Base-by-base conservation (phyloP, 1,284 basidiomycete species). In the Kalmanozyma brasiliensis region DNA sequence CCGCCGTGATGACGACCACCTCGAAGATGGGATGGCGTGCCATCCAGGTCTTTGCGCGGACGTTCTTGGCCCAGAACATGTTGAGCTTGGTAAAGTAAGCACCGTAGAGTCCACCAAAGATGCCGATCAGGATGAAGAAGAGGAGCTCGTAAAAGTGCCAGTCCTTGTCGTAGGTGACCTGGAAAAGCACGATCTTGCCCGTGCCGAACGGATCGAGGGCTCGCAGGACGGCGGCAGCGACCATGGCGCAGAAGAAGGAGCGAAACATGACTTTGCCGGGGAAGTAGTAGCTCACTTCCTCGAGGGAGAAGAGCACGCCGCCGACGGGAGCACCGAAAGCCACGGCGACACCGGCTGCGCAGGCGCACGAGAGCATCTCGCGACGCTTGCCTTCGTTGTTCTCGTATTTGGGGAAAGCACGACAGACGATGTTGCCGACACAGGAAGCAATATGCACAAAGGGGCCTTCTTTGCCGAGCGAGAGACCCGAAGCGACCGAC, bases 401-500 rank as follows among this genome's bases (percentile, higher is more conserved):
- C 82, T 97, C 92, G 52, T 73, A 78, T 47, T 74, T 77, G 23
- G 83, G 83, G 74, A 92, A 90, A 75, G 90, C 88, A 23, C 95
- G 87, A 72, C 92, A 94, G 63, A 94, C 87, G 63, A 98, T 96
- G 81, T 98, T 98, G 19, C 93, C 94, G 42, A 97, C 86, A 82
- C 94, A 97, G 49, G 90, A 91, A 1, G 93, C 93, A 62, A 98
- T 96, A 80, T 98, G 95, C 1, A 98, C 94, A 79, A 98, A 91
- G 0, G 94, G 95, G 0, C 95, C 95, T 84, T 97, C 95, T 85
- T 96, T 95, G 68, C 61, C 46, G 5, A 60, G 55, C 32, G 71
- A 57, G 35, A 67, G 49, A 44, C 51, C 63, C 36, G 52, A 56
- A 29, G 53, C 63, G 11, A 63, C 53, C 5, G 91, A 91, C 4